Percentiles rank a stretch among this genome's conserved stretches.
Evolutionary conservation across 192 early-diverging fungal genomes (phyloP).

Genomic region (Mortierella claussenii): DNA sequence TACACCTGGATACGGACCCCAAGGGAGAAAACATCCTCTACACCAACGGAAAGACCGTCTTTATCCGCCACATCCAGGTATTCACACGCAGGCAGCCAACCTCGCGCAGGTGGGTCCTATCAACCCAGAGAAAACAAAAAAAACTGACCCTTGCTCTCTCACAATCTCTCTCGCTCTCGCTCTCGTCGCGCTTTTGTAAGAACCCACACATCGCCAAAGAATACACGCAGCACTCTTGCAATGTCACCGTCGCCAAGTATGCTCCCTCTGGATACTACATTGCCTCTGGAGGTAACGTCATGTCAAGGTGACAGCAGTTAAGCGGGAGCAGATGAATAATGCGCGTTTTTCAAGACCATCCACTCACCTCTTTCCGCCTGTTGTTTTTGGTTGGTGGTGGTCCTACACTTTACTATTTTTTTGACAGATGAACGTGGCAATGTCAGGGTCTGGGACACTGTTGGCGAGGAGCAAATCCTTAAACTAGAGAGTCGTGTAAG

Average conservation of each 20-base stretch:
- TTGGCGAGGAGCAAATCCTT: conserved; percentile 81
- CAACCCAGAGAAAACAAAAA: no score
- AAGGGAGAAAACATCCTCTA: conserved; percentile 88
- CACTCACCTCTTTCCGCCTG: no score
- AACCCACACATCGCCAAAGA: conserved; percentile 81
- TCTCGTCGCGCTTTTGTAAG: no score
- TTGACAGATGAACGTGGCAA: conserved; percentile 91
- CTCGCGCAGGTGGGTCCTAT: no score
- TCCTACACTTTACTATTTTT: background rate
- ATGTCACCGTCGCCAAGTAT: conserved; percentile 88
- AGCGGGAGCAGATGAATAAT: no score
- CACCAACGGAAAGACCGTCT: conserved; percentile 88
- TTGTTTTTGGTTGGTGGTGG: no score
- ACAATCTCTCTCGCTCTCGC: no score
- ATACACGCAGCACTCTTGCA: conserved; percentile 84
- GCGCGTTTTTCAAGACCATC: no score
- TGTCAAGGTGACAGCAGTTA: no score
- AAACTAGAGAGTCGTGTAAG: conserved; percentile 86
- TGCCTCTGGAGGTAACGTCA: conserved; percentile 86
- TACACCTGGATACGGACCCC: conserved; percentile 85
- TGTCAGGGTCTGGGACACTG: conserved; percentile 94
- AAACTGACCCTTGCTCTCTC: no score
- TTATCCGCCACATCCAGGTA: conserved; percentile 86
- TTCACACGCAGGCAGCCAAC: no score
- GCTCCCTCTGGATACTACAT: conserved; percentile 95